phyloP scores from a whole-genome alignment of 2,329 filamentous ascomycete species.

The Penicillium sclerotiorum region DNA sequence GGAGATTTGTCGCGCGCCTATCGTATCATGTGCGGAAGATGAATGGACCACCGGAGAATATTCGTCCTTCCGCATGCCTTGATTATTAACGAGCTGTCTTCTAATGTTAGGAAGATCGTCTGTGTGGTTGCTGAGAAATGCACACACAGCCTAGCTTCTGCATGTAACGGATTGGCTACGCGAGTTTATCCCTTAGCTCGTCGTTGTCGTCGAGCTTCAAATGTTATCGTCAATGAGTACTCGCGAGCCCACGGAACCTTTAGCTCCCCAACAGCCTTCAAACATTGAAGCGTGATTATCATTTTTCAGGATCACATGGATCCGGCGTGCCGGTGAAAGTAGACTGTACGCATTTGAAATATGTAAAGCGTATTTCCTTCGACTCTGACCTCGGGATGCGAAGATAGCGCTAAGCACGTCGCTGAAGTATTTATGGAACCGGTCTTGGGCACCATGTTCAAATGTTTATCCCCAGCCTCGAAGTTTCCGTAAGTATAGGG shows the following conservation, averaged over 20 bases:
- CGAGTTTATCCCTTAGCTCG: neutral
- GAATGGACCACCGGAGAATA: neutral
- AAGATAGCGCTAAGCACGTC: neutral
- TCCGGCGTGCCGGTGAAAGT: constrained; percentile 2
- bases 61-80: neutral
- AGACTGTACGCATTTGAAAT: neutral
- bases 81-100: neutral
- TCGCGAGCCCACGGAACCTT: neutral
- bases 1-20: neutral
- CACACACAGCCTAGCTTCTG: neutral
- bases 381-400: neutral
- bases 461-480: constrained; percentile 4
- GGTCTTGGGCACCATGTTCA: constrained; percentile 2
- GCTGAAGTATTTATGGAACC: constrained; percentile 3
- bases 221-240: neutral
- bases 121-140: neutral
- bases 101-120: neutral
- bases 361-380: neutral
- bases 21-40: neutral
- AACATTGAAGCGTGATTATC: neutral
- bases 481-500: neutral
- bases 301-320: constrained; percentile 5
- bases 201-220: neutral
- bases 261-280: constrained; percentile 4
- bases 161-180: neutral